Conservation (phyloP, 352 stramenopile species). For the Phytophthora citrophthora region DNA sequence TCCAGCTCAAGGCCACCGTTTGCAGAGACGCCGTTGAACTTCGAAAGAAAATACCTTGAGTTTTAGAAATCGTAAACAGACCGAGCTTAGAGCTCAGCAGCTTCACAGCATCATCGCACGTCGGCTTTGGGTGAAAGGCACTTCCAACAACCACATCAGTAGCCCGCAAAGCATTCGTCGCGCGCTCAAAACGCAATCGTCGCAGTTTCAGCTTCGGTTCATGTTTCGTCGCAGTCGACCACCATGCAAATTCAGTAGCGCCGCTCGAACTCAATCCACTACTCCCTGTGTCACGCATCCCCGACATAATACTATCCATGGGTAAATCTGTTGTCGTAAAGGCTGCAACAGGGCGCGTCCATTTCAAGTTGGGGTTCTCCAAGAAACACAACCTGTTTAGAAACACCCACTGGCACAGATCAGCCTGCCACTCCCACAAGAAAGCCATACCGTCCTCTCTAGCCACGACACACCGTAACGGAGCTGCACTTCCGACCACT, state of each 20-base stretch:
- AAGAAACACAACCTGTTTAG: slow-evolving; percentile 84
- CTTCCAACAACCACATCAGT: slow-evolving; percentile 80
- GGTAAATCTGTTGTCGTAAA: slow-evolving; percentile 61
- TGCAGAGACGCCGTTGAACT: slow-evolving; percentile 50
- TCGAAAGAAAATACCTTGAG: slow-evolving; percentile 63
- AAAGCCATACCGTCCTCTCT: slow-evolving; percentile 82
- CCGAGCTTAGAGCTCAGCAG: slow-evolving; percentile 68
- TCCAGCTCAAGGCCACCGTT: slow-evolving; percentile 52
- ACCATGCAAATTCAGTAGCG: slow-evolving; percentile 75
- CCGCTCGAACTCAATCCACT: slow-evolving; percentile 29
- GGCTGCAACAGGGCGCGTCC: slow-evolving; percentile 67
- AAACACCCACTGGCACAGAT: slow-evolving; percentile 84
- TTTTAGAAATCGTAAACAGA: slow-evolving; percentile 71
- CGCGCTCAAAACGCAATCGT: slow-evolving; percentile 73
- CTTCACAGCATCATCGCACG: slow-evolving; percentile 38
- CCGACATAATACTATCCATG: slow-evolving; percentile 19
- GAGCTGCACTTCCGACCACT: slow-evolving; percentile 14
- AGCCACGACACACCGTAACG: slow-evolving; percentile 76
- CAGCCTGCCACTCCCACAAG: slow-evolving; percentile 85
- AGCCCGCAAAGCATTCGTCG: slow-evolving; percentile 67
- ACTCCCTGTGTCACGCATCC: background rate
- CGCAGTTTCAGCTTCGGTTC: slow-evolving; percentile 73
- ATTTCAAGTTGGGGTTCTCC: slow-evolving; percentile 84
- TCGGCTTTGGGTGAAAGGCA: slow-evolving; percentile 44
- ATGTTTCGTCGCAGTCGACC: slow-evolving; percentile 68